A percentile compares a stretch with the other conserved stretches of the same genome.
Conservation (phyloP, 768 basidiomycete genomes). For the Exsudoporus frostii region DNA sequence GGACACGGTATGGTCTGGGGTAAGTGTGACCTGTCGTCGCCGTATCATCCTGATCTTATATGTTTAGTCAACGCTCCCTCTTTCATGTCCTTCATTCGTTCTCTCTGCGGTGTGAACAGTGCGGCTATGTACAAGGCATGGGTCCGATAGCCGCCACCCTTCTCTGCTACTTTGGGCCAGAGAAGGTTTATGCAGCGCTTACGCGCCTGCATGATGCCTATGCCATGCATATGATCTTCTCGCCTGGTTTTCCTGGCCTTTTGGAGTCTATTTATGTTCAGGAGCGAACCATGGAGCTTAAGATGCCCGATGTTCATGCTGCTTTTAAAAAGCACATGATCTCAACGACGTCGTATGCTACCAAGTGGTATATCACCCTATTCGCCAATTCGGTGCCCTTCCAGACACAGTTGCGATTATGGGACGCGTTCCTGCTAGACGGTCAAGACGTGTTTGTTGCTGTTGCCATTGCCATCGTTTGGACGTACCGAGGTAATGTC, state of each 20-base stretch:
- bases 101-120: slow-evolving; percentile 76
- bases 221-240: slow-evolving; percentile 83
- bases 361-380: slow-evolving; percentile 99
- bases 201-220: slow-evolving; percentile 90
- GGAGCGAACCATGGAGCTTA: slow-evolving; percentile 79
- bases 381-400: slow-evolving; percentile 96
- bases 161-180: slow-evolving; percentile 89
- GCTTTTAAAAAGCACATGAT: slow-evolving; percentile 88
- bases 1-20: slow-evolving; percentile 95
- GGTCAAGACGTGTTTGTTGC: slow-evolving; percentile 87
- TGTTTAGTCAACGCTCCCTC: slow-evolving; percentile 79
- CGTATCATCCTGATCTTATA: slow-evolving; percentile 9
- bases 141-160: slow-evolving; percentile 94
- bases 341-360: slow-evolving; percentile 91
- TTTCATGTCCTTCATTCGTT: slow-evolving; percentile 95
- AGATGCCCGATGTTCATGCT: slow-evolving; percentile 87
- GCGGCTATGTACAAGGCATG: slow-evolving; percentile 99
- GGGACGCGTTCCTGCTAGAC: slow-evolving; percentile 92
- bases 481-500: slow-evolving; percentile 79
- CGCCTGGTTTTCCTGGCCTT: slow-evolving; percentile 92
- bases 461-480: slow-evolving; percentile 83
- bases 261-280: slow-evolving; percentile 96
- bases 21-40: slow-evolving; percentile 38
- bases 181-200: slow-evolving; percentile 79
- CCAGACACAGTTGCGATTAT: slow-evolving; percentile 88